Evolutionary conservation across 306 rosid genomes (phyloP).

Genomic region (Vachellia pachyceras): DNA sequence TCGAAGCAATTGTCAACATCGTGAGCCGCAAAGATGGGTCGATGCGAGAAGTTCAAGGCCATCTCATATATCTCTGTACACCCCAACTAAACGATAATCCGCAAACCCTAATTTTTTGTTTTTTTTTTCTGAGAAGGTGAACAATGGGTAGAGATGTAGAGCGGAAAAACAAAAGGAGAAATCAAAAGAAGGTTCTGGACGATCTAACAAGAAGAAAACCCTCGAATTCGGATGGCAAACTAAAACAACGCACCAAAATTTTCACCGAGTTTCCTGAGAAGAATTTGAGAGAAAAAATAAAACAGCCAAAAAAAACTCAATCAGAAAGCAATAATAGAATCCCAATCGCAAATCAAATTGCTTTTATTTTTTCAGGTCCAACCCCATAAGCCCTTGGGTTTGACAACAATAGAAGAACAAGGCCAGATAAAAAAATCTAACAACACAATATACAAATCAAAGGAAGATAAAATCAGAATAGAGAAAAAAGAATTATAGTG

Average conservation of each 20-base stretch:
- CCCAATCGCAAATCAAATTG: slow-evolving; percentile 47
- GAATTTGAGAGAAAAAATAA: slow-evolving; percentile 18
- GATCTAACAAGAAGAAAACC: slow-evolving; percentile 66
- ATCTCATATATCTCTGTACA: slow-evolving; percentile 1
- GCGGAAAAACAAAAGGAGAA: background rate
- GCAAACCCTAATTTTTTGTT: slow-evolving; percentile 2
- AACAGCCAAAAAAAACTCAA: slow-evolving; percentile 38
- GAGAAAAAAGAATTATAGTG: background rate
- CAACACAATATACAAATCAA: slow-evolving; percentile 32
- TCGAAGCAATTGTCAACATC: slow-evolving; percentile 68
- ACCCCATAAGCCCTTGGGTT: slow-evolving; percentile 38
- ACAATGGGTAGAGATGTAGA: background rate
- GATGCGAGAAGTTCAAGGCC: slow-evolving; percentile 32
- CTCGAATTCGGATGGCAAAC: slow-evolving; percentile 76
- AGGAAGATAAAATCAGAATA: background rate
- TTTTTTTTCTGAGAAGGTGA: background rate
- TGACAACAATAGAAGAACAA: background rate
- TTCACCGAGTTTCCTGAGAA: slow-evolving; percentile 62
- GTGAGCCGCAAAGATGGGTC: slow-evolving; percentile 16
- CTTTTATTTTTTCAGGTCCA: slow-evolving; percentile 14
- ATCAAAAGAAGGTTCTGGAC: background rate
- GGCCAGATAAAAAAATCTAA: background rate
- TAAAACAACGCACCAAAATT: slow-evolving; percentile 80
- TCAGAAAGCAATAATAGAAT: slow-evolving; percentile 17
- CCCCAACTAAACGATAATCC: slow-evolving; percentile 2